A percentile compares a stretch with the other conserved stretches of the same genome.
Conservation (phyloP, 192 early-diverging fungal genomes). For the Linnemannia schmuckeri region DNA sequence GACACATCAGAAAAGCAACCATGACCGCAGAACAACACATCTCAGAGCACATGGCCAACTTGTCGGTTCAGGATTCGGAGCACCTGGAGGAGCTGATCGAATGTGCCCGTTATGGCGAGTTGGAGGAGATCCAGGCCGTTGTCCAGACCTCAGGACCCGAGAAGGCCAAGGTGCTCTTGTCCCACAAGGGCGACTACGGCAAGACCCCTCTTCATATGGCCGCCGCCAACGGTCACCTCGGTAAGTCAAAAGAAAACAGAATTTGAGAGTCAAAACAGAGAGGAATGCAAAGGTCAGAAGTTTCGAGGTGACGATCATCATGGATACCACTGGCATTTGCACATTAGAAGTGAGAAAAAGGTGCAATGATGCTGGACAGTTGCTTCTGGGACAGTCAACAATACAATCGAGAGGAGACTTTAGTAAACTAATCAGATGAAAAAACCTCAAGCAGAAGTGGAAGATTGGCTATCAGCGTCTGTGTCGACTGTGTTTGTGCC, state of each 20-base stretch:
- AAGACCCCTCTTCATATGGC: constrained; percentile 87
- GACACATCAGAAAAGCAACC: not conserved
- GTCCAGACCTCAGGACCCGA: constrained; percentile 48
- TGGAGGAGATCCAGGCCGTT: constrained; percentile 72
- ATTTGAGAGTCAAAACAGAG: not conserved
- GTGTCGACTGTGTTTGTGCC: too few relatives aligned
- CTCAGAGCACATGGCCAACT: constrained; percentile 10
- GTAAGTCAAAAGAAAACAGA: constrained; percentile 28
- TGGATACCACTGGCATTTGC: too few relatives aligned
- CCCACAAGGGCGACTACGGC: constrained; percentile 62
- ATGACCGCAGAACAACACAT: constrained; percentile 37
- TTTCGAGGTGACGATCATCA: too few relatives aligned
- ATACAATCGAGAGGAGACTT: too few relatives aligned
- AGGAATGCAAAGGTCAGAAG: not conserved
- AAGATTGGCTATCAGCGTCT: too few relatives aligned
- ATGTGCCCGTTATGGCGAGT: constrained; percentile 81
- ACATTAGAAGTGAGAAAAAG: too few relatives aligned
- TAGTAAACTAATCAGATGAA: too few relatives aligned
- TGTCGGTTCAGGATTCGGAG: constrained; percentile 51
- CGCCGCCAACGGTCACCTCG: constrained; percentile 81
- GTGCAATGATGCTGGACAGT: too few relatives aligned
- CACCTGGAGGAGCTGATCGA: constrained; percentile 71
- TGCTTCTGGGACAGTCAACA: too few relatives aligned
- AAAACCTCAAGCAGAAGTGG: too few relatives aligned
- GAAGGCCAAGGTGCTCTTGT: constrained; percentile 54